These are phyloP conservation scores for Fomitopsis pulvina DNA, from an alignment of 768 basidiomycete genomes.

Conservation along the genomic window DNA sequence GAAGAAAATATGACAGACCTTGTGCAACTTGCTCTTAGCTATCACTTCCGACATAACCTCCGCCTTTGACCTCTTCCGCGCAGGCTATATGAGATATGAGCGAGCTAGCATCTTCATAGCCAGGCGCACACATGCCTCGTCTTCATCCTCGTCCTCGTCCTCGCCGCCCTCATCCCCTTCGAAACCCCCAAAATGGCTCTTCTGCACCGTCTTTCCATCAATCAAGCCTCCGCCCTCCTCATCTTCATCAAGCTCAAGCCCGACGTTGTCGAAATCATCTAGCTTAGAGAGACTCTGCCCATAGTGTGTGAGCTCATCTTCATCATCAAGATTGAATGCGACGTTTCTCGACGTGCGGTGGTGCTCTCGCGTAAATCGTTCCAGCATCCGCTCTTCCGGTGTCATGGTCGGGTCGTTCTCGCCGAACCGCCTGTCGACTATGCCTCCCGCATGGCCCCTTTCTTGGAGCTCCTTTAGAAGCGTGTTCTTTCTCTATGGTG, in stretches of 20 bases:
- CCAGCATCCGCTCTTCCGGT: slow-evolving; percentile 95
- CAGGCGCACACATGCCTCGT: background rate
- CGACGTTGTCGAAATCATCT: slow-evolving; percentile 77
- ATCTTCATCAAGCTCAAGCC: slow-evolving; percentile 50
- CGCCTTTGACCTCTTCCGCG: slow-evolving; percentile 83
- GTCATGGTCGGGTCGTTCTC: slow-evolving; percentile 90
- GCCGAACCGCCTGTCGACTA: slow-evolving; percentile 92
- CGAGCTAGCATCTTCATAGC: background rate
- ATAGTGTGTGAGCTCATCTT: slow-evolving; percentile 88
- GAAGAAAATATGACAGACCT: slow-evolving; percentile 41
- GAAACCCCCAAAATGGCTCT: slow-evolving; percentile 84
- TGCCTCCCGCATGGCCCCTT: slow-evolving; percentile 76
- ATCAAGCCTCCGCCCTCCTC: slow-evolving; percentile 65
- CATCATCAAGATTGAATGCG: slow-evolving; percentile 87
- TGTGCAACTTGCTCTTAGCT: slow-evolving; percentile 94
- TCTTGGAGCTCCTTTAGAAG: slow-evolving; percentile 84
- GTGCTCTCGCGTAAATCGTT: slow-evolving; percentile 89
- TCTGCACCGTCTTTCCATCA: slow-evolving; percentile 56
- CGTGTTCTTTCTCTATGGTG: slow-evolving; percentile 76
- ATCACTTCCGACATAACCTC: slow-evolving; percentile 99
- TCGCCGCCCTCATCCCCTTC: slow-evolving; percentile 57
- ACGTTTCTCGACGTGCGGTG: slow-evolving; percentile 70
- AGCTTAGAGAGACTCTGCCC: slow-evolving; percentile 81
- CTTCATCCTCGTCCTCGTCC: slow-evolving; percentile 46
- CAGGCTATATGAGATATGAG: slow-evolving; percentile 43